Percentiles rank a stretch among this genome's conserved stretches.
Conservation (phyloP, 116 monocot species). For the Zostera marina region DNA sequence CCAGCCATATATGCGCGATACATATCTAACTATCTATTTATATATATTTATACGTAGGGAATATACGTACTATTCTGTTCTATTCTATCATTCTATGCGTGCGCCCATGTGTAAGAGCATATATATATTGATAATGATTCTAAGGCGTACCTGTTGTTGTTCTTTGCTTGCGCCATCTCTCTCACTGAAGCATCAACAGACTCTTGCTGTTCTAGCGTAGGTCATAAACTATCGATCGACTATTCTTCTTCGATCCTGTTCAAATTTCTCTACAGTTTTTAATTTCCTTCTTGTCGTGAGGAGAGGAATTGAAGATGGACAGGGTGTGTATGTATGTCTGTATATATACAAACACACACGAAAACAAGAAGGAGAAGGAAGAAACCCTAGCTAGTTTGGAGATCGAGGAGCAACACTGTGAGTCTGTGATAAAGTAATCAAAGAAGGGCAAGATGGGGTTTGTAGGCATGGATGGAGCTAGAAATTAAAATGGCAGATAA, state of each 20-base stretch:
- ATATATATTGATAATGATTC: not conserved
- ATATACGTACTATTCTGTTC: no score
- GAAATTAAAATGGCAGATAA: not conserved
- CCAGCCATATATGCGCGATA: no score
- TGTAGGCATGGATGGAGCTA: not conserved
- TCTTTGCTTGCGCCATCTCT: not conserved
- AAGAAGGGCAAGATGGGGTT: slow-evolving; percentile 8
- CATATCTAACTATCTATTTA: no score
- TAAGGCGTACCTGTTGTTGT: not conserved
- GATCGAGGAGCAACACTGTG: not conserved
- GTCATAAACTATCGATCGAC: not conserved
- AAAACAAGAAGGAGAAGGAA: no score
- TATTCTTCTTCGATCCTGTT: not conserved
- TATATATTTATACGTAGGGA: not conserved
- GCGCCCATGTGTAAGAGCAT: not conserved
- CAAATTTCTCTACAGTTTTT: not conserved
- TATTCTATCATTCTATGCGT: not conserved
- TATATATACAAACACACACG: no score
- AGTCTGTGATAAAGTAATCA: slow-evolving; percentile 13
- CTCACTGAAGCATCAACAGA: not conserved
- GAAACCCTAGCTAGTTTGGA: slow-evolving; percentile 10
- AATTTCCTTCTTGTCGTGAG: not conserved
- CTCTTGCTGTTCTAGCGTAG: slow-evolving; percentile 4
- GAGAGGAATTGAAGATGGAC: not conserved
- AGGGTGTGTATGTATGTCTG: no score